A percentile compares a stretch with the other conserved stretches of the same genome.
Evolutionary conservation across 1,139 yeast species (phyloP).

Genomic region (Zygoascus meyerae): DNA sequence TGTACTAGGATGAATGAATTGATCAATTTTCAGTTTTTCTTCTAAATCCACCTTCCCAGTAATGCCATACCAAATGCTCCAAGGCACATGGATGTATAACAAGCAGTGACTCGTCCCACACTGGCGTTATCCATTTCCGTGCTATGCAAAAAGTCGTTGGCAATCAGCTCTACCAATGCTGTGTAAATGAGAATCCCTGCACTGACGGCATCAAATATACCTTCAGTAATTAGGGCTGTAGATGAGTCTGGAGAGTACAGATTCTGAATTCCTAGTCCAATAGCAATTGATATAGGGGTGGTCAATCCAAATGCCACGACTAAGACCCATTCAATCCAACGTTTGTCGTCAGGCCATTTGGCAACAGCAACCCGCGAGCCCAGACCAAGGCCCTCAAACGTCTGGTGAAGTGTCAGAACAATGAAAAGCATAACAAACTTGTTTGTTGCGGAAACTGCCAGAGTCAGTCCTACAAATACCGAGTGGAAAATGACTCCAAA

Average conservation of each 20-base stretch:
- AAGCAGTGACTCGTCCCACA: slow-evolving; percentile 36
- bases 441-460: slow-evolving; percentile 66
- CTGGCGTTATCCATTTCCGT: slow-evolving; percentile 26
- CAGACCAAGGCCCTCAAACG: slow-evolving; percentile 88
- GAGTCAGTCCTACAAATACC: slow-evolving; percentile 66
- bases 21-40: background rate
- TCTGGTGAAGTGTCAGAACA: slow-evolving; percentile 83
- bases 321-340: slow-evolving; percentile 53
- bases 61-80: slow-evolving; percentile 86
- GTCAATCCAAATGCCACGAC: slow-evolving; percentile 60
- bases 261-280: slow-evolving; percentile 77
- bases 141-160: slow-evolving; percentile 71
- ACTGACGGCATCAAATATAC: slow-evolving; percentile 75
- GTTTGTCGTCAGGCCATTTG: slow-evolving; percentile 52
- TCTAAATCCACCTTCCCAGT: slow-evolving; percentile 81
- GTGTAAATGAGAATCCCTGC: slow-evolving; percentile 83
- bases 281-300: slow-evolving; percentile 79
- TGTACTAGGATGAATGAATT: background rate
- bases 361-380: slow-evolving; percentile 80
- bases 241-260: slow-evolving; percentile 54
- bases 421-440: slow-evolving; percentile 73
- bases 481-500: slow-evolving; percentile 81
- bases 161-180: slow-evolving; percentile 82
- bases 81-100: slow-evolving; percentile 41
- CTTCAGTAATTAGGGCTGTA: slow-evolving; percentile 63